These are phyloP conservation scores for Harringtonia aguacate DNA, from an alignment of 2,329 filamentous ascomycete genomes.

Conservation along the genomic window DNA sequence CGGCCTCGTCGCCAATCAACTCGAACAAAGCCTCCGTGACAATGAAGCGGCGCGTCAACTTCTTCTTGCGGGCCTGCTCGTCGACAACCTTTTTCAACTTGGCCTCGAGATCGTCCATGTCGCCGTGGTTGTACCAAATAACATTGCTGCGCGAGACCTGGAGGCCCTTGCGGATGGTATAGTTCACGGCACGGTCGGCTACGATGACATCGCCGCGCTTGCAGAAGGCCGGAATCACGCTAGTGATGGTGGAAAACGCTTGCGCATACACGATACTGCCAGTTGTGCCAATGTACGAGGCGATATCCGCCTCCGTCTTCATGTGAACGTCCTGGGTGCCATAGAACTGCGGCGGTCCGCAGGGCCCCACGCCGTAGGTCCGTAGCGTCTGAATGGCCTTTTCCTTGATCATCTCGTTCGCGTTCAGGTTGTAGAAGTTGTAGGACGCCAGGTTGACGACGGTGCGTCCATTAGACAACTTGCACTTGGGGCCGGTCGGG, in stretches of 20 bases:
- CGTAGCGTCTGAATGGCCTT: slow-evolving; percentile 90
- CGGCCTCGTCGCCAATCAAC: slow-evolving; percentile 71
- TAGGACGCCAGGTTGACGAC: slow-evolving; percentile 90
- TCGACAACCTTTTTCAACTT: slow-evolving; percentile 77
- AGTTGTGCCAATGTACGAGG: slow-evolving; percentile 75
- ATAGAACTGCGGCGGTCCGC: slow-evolving; percentile 95
- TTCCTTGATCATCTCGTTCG: slow-evolving; percentile 85
- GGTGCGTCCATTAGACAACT: slow-evolving; percentile 77
- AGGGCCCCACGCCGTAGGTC: slow-evolving; percentile 93
- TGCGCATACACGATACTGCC: slow-evolving; percentile 94
- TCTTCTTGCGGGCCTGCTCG: slow-evolving; percentile 76
- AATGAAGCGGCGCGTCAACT: slow-evolving; percentile 84
- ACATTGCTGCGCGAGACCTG: slow-evolving; percentile 88
- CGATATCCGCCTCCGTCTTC: slow-evolving; percentile 91
- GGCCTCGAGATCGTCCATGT: slow-evolving; percentile 85
- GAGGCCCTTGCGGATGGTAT: slow-evolving; percentile 84
- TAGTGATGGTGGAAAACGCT: slow-evolving; percentile 92
- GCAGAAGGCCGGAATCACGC: slow-evolving; percentile 91
- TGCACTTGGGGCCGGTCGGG: slow-evolving; percentile 81
- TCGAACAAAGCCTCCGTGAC: slow-evolving; percentile 95
- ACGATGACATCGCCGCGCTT: slow-evolving; percentile 97
- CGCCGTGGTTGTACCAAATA: slow-evolving; percentile 89
- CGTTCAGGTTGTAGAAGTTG: slow-evolving; percentile 96
- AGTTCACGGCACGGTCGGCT: slow-evolving; percentile 87
- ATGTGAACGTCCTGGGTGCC: slow-evolving; percentile 97